Evolutionary conservation across 805 yeast species (phyloP), one percentile per base, ranked within the genome.

Genomic region (Zygoascus flipseniorum): DNA sequence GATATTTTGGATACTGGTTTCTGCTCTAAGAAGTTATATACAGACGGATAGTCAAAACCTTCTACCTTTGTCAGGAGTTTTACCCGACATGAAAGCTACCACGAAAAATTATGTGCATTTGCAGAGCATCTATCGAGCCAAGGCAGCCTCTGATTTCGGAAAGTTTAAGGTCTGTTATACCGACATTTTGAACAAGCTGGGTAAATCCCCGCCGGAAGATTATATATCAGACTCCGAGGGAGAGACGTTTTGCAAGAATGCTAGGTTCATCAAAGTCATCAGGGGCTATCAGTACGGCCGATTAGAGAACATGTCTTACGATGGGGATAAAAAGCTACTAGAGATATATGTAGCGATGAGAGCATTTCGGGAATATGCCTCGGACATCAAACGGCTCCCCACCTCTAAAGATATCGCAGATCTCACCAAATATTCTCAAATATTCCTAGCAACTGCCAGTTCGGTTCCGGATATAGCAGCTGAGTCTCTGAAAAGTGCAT

Each of bases 21-120:
- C 66, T 43, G 85, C 89, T 0, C 69, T 88, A 49, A 69, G 74
- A 44, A 55, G 58, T 8, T 89, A 81, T 65, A 73, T 81, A 0
- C 56, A 50, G 0, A 44, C 47, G 1, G 54, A 56, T 16, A 13
- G 31, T 3, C 41, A 63, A 2, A 69, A 72, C 1, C 64, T 69
- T 5, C 70, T 87, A n/a, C 96, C 96, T 0, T 67, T 88, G 1
- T 74, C 83, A 2, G 96, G 95, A 0, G 76, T 71, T 0, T 64
- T 90, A 5, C 96, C 96, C 0, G 98, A 90, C 65, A 92, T 92
- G 97, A 85, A 86, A 19, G 79, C 96, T 0, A 80, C 82, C 56
- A 83, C 96, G 0, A 66, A 69, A 8, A 72, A 72, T 52, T 92
- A 86, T 65, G 72, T 84, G 1, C 65, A 62, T 8, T 67, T 92